Base-by-base conservation (phyloP, 2,329 filamentous ascomycete species). In the Rhynchosporium secalis region DNA sequence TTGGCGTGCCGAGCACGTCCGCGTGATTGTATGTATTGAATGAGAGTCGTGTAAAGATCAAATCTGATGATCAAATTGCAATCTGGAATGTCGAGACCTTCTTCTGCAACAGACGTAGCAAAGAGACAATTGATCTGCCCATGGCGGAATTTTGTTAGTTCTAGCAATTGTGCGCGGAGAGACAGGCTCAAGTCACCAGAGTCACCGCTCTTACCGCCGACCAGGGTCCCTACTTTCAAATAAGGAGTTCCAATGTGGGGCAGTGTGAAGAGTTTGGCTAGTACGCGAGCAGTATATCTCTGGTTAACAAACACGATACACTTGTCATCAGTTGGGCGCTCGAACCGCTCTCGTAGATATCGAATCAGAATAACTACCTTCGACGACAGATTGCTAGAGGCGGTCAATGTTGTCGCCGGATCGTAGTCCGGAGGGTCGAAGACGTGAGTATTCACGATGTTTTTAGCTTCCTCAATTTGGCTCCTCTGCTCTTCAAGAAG, bases 1-100 rank as follows among this genome's bases (percentile, higher is more conserved):
- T 88, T 83, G 0, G 78, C 75, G 70, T 92, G 89, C 45, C 95
- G 84, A 12, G 95, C 95, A 59, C 95, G 85, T 0, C 95, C 95
- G 65, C 92, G 85, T 13, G 93, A 97, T 74, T 99, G 95, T 26
- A 98, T 87, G 72, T 97, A 98, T 72, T 96, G 91, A 58, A 98
- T 98, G 75, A 96, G 86, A 0, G 94, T 97, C 10, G 83, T 81
- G 75, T 92, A 96, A 2, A 96, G 82, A 72, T 98, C 92, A 71
- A 97, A 99, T 2, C 93, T 78, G 63, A 90, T 80, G 36, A 89
- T 79, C 1, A 88, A 73, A 66, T 89, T 88, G 73, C 86, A 89
- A 60, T 87, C 84, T 0, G 86, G 86, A 54, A 89, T 83, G 68
- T 89, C 86, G 12, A 89, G 80, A 0, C 86, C 86, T 71, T 89